phyloP scores from a whole-genome alignment of 2,329 filamentous ascomycete genomes.

The Aspergillus novofumigatus region DNA sequence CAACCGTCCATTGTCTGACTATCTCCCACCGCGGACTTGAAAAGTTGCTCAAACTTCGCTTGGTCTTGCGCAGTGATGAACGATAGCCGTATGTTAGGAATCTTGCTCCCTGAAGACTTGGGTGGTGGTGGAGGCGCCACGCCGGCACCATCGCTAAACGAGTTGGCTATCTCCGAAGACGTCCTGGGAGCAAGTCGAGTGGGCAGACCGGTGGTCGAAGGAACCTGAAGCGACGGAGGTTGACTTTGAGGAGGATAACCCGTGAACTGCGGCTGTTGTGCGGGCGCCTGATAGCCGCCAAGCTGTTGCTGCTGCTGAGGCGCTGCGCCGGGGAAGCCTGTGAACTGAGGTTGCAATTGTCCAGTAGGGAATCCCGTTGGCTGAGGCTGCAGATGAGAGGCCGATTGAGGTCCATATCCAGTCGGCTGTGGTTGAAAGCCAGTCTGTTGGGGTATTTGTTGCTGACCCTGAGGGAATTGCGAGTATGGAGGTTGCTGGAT shows the following conservation, averaged over 20 bases:
- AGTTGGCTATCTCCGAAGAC: constrained; percentile 61
- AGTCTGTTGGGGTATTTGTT: constrained; percentile 52
- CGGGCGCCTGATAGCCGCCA: constrained; percentile 39
- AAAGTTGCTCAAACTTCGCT: constrained; percentile 93
- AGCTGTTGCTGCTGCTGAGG: constrained; percentile 47
- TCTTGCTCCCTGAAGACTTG: constrained; percentile 60
- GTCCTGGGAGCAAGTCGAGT: constrained; percentile 57
- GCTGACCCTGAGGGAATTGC: constrained; percentile 38
- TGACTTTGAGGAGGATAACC: constrained; percentile 49
- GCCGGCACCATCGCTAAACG: constrained; percentile 50
- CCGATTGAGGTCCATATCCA: constrained; percentile 52
- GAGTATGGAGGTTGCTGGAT: constrained; percentile 48
- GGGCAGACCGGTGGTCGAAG: constrained; percentile 44
- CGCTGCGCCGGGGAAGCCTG: constrained; percentile 43
- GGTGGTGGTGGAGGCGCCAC: constrained; percentile 60
- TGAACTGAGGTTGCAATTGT: constrained; percentile 46
- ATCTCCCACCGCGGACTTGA: constrained; percentile 89
- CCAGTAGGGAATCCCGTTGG: constrained; percentile 60
- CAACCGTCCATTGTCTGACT: constrained; percentile 75
- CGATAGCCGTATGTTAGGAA: constrained; percentile 88
- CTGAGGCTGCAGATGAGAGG: constrained; percentile 58
- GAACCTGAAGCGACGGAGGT: constrained; percentile 34
- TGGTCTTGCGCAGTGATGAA: constrained; percentile 96
- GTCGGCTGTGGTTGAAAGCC: constrained; percentile 54
- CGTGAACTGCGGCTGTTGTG: constrained; percentile 59